These are phyloP conservation scores for Pichia exigua DNA, from an alignment of 805 yeast species.

Conservation along the genomic window DNA sequence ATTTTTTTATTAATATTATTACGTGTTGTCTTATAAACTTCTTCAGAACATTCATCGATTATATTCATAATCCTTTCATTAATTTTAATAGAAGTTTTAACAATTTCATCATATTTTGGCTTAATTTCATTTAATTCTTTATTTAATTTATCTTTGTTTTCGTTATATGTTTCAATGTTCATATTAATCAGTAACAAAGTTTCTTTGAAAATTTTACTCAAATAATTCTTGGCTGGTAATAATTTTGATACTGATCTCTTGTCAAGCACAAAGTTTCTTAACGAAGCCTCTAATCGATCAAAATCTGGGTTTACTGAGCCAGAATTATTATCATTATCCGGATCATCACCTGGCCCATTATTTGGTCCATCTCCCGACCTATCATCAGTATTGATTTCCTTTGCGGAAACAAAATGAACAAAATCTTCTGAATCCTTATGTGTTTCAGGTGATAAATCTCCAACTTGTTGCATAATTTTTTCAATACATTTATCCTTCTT, in stretches of 20 bases:
- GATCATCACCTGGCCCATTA: constrained; percentile 16
- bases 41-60: constrained; percentile 52
- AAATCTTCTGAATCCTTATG: constrained; percentile 82
- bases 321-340: constrained; percentile 13
- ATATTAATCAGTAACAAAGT: constrained; percentile 48
- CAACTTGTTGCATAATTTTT: constrained; percentile 77
- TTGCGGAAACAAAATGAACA: constrained; percentile 84
- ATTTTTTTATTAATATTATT: constrained; percentile 44
- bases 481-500: constrained; percentile 74
- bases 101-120: constrained; percentile 54
- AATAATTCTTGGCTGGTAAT: constrained; percentile 86
- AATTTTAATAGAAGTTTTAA: constrained; percentile 44
- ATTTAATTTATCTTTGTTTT: constrained; percentile 41
- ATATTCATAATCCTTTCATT: constrained; percentile 52
- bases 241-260: constrained; percentile 84
- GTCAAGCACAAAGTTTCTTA: constrained; percentile 79
- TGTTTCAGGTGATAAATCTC: constrained; percentile 81
- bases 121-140: constrained; percentile 46
- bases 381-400: constrained; percentile 26
- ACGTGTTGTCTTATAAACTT: constrained; percentile 55
- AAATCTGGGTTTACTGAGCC: constrained; percentile 48
- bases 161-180: constrained; percentile 49
- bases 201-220: constrained; percentile 63
- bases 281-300: constrained; percentile 74
- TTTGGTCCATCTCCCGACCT: constrained; percentile 24